Evolutionary conservation across 768 basidiomycete genomes (phyloP).

Genomic region (Rhodosporidiobolus sp.): DNA sequence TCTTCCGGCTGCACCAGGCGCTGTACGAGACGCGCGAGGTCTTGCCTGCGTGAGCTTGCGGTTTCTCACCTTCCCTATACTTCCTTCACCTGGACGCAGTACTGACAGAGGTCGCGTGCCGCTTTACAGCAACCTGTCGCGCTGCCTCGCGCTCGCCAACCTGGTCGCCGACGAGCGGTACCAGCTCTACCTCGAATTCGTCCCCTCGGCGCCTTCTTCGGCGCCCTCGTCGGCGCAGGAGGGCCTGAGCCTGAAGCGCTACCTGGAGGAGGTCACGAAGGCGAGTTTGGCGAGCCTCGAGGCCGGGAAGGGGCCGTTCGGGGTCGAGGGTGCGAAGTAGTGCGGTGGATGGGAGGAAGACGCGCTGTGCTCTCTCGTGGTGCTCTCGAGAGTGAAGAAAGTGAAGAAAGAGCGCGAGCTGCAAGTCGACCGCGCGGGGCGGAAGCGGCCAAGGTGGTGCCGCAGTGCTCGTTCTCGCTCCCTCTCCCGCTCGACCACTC

Average conservation of each 20-base stretch:
- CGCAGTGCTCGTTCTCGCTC: no score
- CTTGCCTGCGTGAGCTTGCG: slow-evolving; percentile 57
- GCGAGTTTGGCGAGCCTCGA: slow-evolving; percentile 58
- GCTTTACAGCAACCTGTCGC: slow-evolving; percentile 65
- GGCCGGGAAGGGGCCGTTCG: slow-evolving; percentile 3
- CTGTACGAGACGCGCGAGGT: slow-evolving; percentile 63
- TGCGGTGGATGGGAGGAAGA: no score
- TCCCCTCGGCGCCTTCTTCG: slow-evolving; percentile 52
- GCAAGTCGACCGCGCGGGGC: no score
- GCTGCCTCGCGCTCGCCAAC: slow-evolving; percentile 72
- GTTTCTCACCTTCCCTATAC: not conserved
- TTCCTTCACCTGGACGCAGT: not conserved
- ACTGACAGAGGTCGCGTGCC: not conserved
- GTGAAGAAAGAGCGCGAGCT: no score
- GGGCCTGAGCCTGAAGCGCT: slow-evolving; percentile 60
- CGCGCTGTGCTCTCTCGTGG: no score
- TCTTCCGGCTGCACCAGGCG: slow-evolving; percentile 75
- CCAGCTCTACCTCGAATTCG: slow-evolving; percentile 80
- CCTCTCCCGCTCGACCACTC: no score
- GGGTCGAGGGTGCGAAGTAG: not conserved
- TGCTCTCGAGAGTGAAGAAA: no score
- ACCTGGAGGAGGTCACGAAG: slow-evolving; percentile 68
- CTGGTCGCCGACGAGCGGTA: slow-evolving; percentile 83
- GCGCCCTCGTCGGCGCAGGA: slow-evolving; percentile 51
- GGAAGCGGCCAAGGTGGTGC: no score